Conservation (phyloP, 2,329 filamentous ascomycete species). For the Diaporthe caulivora region DNA sequence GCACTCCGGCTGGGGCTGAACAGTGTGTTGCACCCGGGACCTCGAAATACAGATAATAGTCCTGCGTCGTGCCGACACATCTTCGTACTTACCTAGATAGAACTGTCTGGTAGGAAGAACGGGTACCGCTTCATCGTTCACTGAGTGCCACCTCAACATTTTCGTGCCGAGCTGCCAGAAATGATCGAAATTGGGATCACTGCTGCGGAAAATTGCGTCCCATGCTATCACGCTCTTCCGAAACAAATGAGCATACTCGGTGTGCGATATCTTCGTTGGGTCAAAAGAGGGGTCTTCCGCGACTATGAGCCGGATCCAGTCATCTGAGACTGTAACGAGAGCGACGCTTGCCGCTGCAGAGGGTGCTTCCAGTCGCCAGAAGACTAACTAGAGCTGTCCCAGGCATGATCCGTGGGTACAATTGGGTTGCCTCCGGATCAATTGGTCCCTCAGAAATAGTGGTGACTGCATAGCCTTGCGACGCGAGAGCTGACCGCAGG, state of each 20-base stretch:
- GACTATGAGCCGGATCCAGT: no score
- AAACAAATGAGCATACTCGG: not conserved
- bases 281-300: not conserved
- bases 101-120: not conserved
- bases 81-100: no score
- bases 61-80: not conserved
- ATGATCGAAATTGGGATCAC: not conserved
- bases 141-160: not conserved
- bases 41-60: constrained; percentile 13
- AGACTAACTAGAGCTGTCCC: constrained; percentile 8
- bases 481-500: not conserved
- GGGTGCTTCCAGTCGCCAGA: not conserved
- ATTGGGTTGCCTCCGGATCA: not conserved
- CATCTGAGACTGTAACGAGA: no score
- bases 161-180: not conserved
- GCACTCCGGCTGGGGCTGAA: not conserved
- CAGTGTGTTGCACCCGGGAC: not conserved
- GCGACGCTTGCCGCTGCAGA: not conserved
- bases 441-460: not conserved
- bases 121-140: not conserved
- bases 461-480: constrained; percentile 19
- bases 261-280: constrained; percentile 1
- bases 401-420: not conserved
- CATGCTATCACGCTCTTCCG: not conserved
- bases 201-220: constrained; percentile 6